phyloP scores from a whole-genome alignment of 495 filamentous ascomycete genomes.

The Aspergillus sparsus region DNA sequence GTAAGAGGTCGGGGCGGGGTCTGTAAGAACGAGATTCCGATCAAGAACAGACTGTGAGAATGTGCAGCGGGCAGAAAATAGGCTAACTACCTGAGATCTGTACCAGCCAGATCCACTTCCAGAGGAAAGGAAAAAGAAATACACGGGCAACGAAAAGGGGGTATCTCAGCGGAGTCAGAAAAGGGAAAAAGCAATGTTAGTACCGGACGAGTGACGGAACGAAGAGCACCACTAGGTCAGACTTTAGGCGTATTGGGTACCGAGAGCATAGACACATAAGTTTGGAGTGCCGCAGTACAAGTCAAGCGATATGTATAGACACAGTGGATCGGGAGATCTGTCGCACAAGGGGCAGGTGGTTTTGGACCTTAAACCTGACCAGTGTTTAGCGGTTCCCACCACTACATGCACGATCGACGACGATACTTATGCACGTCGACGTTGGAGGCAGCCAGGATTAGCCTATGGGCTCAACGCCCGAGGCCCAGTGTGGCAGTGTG shows the following conservation, averaged over 20 bases:
- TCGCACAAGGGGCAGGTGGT: constrained; percentile 19
- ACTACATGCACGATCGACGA: constrained; percentile 36
- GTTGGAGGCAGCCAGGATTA: constrained; percentile 27
- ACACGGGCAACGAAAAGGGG: constrained; percentile 22
- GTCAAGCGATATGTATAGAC: constrained; percentile 15
- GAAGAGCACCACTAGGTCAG: constrained; percentile 21
- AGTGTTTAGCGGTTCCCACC: constrained; percentile 14
- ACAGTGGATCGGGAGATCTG: constrained; percentile 23
- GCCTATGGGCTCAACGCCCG: constrained; percentile 36
- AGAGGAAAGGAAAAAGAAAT: constrained; percentile 24
- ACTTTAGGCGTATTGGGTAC: constrained; percentile 17
- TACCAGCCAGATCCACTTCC: constrained; percentile 29
- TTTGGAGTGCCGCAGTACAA: constrained; percentile 3
- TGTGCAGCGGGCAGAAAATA: constrained; percentile 6
- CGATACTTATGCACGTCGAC: constrained; percentile 44
- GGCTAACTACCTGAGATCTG: constrained; percentile 22
- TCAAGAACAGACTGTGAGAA: constrained; percentile 2
- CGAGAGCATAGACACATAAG: constrained; percentile 19
- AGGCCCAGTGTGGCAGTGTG: constrained; percentile 29
- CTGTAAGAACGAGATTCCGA: constrained; percentile 4
- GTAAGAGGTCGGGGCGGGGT: constrained; percentile 1
- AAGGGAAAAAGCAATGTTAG: constrained; percentile 16
- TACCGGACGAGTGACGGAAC: constrained; percentile 7
- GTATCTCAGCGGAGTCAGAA: constrained; percentile 21
- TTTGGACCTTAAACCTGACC: constrained; percentile 19